These are phyloP conservation scores for Neopestalotiopsis sp. DNA, from an alignment of 2,329 filamentous ascomycete genomes.

Conservation along the genomic window DNA sequence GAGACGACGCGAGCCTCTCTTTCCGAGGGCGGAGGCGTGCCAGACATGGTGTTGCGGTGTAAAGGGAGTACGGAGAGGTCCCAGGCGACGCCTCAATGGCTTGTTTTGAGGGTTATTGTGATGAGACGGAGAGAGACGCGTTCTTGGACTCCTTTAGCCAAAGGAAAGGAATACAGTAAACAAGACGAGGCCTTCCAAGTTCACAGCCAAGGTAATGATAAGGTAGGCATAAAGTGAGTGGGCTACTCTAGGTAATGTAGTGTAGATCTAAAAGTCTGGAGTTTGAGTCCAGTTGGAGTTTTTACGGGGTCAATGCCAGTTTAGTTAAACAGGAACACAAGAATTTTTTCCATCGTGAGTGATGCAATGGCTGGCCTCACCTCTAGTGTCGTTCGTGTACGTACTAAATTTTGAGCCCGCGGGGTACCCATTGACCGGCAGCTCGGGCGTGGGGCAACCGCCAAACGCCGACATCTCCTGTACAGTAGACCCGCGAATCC, in stretches of 20 bases:
- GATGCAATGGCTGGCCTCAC: neutral
- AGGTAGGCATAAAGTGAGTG: neutral
- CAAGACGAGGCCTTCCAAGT: neutral
- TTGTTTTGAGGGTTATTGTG: neutral
- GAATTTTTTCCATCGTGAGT: conserved; percentile 2
- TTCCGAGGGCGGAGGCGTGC: conserved; percentile 20
- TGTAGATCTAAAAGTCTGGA: conserved; percentile 5
- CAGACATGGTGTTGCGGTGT: conserved; percentile 16
- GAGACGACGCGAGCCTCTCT: conserved; percentile 42
- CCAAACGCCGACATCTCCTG: neutral
- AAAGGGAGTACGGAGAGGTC: neutral
- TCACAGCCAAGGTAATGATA: neutral
- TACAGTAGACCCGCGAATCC: neutral
- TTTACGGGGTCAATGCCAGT: neutral
- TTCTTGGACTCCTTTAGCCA: neutral
- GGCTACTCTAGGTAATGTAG: neutral
- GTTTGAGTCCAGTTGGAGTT: neutral
- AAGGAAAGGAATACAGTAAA: neutral
- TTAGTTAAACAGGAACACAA: neutral
- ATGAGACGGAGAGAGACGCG: neutral
- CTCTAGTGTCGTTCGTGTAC: no score
- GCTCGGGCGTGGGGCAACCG: neutral
- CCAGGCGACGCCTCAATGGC: no score
- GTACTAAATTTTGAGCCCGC: neutral
- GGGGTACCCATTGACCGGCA: neutral